Conservation (phyloP, 257 asterid species). For the Fraxinus americana region DNA sequence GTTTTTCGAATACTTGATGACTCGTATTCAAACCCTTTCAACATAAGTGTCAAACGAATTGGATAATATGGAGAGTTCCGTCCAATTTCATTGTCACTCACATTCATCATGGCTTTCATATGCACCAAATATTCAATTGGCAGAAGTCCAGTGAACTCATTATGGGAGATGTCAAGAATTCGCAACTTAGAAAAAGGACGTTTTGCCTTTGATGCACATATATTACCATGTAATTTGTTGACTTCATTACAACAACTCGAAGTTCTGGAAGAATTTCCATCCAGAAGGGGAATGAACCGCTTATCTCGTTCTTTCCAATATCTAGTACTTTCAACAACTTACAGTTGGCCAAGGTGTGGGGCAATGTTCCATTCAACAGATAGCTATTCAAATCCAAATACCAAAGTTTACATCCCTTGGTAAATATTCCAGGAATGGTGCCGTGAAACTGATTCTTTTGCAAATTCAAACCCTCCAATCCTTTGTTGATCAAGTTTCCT, state of each 20-base stretch:
- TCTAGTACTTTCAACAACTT: slow-evolving; percentile 19
- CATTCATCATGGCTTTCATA: slow-evolving; percentile 30
- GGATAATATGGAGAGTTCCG: neutral
- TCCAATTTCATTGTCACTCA: neutral
- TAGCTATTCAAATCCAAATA: slow-evolving; percentile 19
- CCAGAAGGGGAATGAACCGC: slow-evolving; percentile 36
- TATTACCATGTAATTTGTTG: slow-evolving; percentile 21
- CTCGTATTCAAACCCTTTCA: slow-evolving; percentile 11
- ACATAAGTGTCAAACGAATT: neutral
- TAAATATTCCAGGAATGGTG: too few relatives aligned
- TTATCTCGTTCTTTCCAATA: slow-evolving; percentile 31
- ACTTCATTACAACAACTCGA: slow-evolving; percentile 27
- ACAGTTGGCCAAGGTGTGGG: slow-evolving; percentile 27
- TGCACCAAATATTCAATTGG: slow-evolving; percentile 3
- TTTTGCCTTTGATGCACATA: neutral
- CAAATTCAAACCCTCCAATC: too few relatives aligned
- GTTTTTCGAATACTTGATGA: slow-evolving; percentile 2
- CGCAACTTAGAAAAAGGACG: slow-evolving; percentile 18
- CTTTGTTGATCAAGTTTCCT: too few relatives aligned
- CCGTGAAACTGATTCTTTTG: too few relatives aligned
- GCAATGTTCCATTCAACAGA: slow-evolving; percentile 22
- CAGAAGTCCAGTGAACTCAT: slow-evolving; percentile 26
- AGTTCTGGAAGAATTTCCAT: slow-evolving; percentile 28
- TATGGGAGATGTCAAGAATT: slow-evolving; percentile 22
- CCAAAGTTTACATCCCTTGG: neutral